phyloP scores from a whole-genome alignment of 306 rosid species.

The Vachellia collinsii region DNA sequence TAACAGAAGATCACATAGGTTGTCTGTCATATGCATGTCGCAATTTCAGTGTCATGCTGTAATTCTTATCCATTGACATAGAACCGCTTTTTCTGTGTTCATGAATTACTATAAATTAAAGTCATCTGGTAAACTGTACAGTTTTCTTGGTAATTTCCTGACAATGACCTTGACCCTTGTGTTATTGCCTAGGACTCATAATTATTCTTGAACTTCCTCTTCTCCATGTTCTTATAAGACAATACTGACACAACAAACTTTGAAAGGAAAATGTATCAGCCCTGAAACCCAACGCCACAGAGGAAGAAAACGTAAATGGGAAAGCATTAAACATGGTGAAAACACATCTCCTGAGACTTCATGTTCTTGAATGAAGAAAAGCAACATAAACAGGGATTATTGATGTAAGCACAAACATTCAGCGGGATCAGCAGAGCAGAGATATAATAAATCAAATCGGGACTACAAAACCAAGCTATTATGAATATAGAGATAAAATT shows the following conservation, averaged over 20 bases:
- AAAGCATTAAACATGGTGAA: slow-evolving; percentile 18
- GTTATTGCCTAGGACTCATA: not conserved
- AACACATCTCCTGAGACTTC: slow-evolving; percentile 12
- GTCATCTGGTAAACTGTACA: not conserved
- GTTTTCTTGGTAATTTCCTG: not conserved
- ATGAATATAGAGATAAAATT: slow-evolving; percentile 38
- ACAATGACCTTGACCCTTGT: not conserved
- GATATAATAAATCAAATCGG: slow-evolving; percentile 35
- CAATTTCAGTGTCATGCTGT: not conserved
- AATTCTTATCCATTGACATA: not conserved
- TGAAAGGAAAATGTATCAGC: not conserved
- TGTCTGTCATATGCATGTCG: not conserved
- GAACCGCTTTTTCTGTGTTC: not conserved
- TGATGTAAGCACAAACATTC: slow-evolving; percentile 12
- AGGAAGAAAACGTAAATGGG: not conserved
- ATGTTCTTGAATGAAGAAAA: slow-evolving; percentile 28
- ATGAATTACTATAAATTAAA: not conserved
- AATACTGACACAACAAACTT: not conserved
- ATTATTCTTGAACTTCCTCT: not conserved
- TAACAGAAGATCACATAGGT: not conserved
- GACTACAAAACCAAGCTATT: slow-evolving; percentile 29
- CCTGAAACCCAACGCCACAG: not conserved
- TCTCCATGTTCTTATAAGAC: not conserved
- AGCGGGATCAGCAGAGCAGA: slow-evolving; percentile 38
- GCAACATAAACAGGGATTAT: slow-evolving; percentile 24